Conservation (phyloP, 176 grass and related monocot genomes). For the Rhipidocladum racemiflorum region DNA sequence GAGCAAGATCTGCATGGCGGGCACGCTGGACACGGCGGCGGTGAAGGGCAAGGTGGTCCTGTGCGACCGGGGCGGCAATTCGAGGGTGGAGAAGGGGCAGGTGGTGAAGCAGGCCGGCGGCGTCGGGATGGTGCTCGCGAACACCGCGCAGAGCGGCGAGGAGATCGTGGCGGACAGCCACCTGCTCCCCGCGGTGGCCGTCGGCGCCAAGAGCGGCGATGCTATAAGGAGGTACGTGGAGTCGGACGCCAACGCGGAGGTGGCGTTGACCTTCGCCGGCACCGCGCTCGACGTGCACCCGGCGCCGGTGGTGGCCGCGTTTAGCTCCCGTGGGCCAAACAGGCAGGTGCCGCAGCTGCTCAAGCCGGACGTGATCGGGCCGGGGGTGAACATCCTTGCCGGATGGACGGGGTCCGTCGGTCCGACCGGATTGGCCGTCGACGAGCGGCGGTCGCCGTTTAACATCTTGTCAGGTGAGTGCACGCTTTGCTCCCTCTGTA, state of each 20-base stretch:
- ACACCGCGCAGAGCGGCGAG: conserved; percentile 64
- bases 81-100: conserved; percentile 73
- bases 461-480: conserved; percentile 78
- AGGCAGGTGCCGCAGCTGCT: conserved; percentile 66
- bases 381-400: conserved; percentile 83
- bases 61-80: conserved; percentile 68
- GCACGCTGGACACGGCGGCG: conserved; percentile 50
- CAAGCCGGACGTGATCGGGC: conserved; percentile 90
- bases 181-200: conserved; percentile 63
- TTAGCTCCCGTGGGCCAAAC: conserved; percentile 86
- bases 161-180: conserved; percentile 88
- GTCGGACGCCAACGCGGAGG: conserved; percentile 44
- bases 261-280: conserved; percentile 51
- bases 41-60: conserved; percentile 85
- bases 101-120: conserved; percentile 78
- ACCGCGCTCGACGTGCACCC: conserved; percentile 66
- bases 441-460: conserved; percentile 59
- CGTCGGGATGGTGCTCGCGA: conserved; percentile 79
- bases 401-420: conserved; percentile 69
- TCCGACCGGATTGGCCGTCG: conserved; percentile 55
- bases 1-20: conserved; percentile 71
- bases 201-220: conserved; percentile 64
- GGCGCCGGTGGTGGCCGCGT: conserved; percentile 85
- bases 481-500: conserved; percentile 22
- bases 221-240: conserved; percentile 55